phyloP scores from a whole-genome alignment of 2,329 filamentous ascomycete species.

The Colletotrichum somersetense region DNA sequence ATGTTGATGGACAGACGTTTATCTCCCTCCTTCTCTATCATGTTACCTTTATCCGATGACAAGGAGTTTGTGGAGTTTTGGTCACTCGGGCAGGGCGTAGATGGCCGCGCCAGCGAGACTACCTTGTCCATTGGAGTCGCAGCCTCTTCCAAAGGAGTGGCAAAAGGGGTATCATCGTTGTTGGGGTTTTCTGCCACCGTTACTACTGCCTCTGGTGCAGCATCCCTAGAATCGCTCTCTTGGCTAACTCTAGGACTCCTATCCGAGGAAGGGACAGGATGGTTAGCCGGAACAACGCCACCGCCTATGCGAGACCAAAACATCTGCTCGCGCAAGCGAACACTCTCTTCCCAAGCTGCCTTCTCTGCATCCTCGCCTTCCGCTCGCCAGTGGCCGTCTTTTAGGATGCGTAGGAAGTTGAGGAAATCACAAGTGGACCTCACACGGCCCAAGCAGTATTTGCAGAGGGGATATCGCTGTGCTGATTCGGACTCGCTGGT shows the following conservation, averaged over 20 bases:
- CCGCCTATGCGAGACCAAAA: constrained; percentile 96
- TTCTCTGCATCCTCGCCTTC: constrained; percentile 88
- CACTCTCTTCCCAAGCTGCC: constrained; percentile 93
- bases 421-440: constrained; percentile 93
- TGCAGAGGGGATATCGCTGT: constrained; percentile 90
- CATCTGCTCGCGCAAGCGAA: constrained; percentile 91
- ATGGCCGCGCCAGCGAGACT: constrained; percentile 14
- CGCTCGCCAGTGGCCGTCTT: constrained; percentile 91
- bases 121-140: neutral
- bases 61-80: constrained; percentile 22
- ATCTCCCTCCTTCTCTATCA: constrained; percentile 14
- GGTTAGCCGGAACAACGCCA: constrained; percentile 80
- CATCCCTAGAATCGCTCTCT: constrained; percentile 27
- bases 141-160: constrained; percentile 10
- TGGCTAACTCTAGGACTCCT: constrained; percentile 42
- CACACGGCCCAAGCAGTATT: constrained; percentile 86
- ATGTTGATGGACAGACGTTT: constrained; percentile 30
- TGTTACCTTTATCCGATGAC: neutral
- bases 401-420: constrained; percentile 89
- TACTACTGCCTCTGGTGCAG: neutral
- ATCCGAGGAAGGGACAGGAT: constrained; percentile 43
- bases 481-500: constrained; percentile 88
- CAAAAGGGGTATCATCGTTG: constrained; percentile 3
- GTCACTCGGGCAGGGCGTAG: constrained; percentile 23
- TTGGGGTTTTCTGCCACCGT: neutral